Conservation (phyloP, 352 stramenopile species). For the Globisporangium paddicum region DNA sequence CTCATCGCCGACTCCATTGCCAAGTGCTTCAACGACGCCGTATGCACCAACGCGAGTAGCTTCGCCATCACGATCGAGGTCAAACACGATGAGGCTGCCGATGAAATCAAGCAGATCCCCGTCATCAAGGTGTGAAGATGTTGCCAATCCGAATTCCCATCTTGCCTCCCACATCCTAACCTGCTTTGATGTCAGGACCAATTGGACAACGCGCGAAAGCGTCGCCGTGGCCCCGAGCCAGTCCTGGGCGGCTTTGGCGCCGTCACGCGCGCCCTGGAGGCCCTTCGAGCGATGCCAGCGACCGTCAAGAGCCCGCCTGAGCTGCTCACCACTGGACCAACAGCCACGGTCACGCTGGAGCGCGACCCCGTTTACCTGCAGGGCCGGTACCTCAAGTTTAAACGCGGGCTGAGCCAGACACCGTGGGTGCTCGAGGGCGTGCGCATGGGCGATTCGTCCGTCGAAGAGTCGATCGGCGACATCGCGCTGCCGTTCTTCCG, state of each 20-base stretch:
- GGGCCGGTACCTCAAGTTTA: slow-evolving; percentile 89
- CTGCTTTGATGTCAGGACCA: slow-evolving; percentile 31
- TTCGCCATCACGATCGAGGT: slow-evolving; percentile 69
- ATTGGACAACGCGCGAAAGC: slow-evolving; percentile 60
- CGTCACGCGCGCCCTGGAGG: slow-evolving; percentile 55
- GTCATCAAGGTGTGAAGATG: slow-evolving; percentile 68
- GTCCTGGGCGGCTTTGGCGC: slow-evolving; percentile 77
- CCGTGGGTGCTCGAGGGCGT: slow-evolving; percentile 88
- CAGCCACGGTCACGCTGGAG: slow-evolving; percentile 40
- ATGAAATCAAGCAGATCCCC: slow-evolving; percentile 76
- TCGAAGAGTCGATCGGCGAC: slow-evolving; percentile 87
- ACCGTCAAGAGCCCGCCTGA: slow-evolving; percentile 51
- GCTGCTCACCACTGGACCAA: slow-evolving; percentile 31
- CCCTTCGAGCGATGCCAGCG: slow-evolving; percentile 40
- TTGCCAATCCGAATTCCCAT: background rate
- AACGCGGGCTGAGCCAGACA: slow-evolving; percentile 87
- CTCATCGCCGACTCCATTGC: slow-evolving; percentile 46
- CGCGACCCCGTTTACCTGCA: slow-evolving; percentile 86
- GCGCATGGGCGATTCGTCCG: slow-evolving; percentile 82
- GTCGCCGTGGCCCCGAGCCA: slow-evolving; percentile 47
- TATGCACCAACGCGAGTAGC: slow-evolving; percentile 53
- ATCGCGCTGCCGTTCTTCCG: slow-evolving; percentile 63
- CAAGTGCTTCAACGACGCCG: slow-evolving; percentile 33
- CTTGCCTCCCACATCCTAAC: no score
- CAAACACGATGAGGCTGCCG: slow-evolving; percentile 55